Evolutionary conservation across 148 eudicot species (phyloP).

Genomic region (Rhododendron kiyosumense): DNA sequence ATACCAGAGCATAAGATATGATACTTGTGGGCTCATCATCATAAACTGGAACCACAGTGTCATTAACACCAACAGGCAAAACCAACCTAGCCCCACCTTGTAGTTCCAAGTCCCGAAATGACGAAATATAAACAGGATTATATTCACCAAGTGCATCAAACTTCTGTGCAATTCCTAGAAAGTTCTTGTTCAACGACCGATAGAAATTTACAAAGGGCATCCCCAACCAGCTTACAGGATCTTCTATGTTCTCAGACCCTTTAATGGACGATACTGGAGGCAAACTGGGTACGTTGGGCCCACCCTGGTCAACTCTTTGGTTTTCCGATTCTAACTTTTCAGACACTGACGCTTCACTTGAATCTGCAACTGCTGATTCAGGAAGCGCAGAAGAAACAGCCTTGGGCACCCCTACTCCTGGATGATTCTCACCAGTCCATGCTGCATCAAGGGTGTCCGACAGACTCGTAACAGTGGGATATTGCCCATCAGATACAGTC

Average conservation of each 20-base stretch:
- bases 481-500: constrained; percentile 65
- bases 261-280: constrained; percentile 41
- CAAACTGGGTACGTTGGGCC: constrained; percentile 30
- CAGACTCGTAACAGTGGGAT: constrained; percentile 39
- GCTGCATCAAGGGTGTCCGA: constrained; percentile 89
- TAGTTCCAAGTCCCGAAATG: constrained; percentile 56
- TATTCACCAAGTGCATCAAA: constrained; percentile 57
- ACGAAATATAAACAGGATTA: constrained; percentile 66
- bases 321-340: constrained; percentile 51
- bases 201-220: constrained; percentile 73
- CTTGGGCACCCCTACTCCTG: constrained; percentile 34
- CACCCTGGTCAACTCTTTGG: constrained; percentile 35
- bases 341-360: constrained; percentile 30
- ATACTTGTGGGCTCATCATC: constrained; percentile 58
- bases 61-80: constrained; percentile 63
- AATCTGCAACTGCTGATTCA: constrained; percentile 47
- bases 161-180: constrained; percentile 56
- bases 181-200: constrained; percentile 58
- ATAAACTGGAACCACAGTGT: constrained; percentile 67
- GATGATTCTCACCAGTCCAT: constrained; percentile 78
- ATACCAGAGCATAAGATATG: constrained; percentile 58
- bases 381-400: constrained; percentile 29
- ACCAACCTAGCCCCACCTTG: constrained; percentile 74
- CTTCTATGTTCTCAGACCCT: constrained; percentile 49
- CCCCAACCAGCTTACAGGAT: constrained; percentile 64